Percentiles rank a stretch among this genome's conserved stretches.
Conservation (phyloP, 371 early-diverging fungal genomes). For the Syncephalastrum sp. region DNA sequence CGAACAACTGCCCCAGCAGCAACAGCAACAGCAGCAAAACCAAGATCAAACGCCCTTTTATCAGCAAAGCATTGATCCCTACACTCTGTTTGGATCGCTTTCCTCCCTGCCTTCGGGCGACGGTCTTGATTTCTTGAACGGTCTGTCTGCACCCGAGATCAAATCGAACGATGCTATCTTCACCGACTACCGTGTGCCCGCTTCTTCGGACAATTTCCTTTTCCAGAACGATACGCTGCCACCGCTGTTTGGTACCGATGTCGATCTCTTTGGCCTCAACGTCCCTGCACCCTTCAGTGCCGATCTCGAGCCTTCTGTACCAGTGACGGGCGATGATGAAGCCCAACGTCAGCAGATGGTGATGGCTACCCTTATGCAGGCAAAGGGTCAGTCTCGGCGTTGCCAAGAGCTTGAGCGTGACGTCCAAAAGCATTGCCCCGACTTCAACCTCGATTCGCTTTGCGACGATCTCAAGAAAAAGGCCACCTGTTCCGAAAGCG, state of each 20-base stretch:
- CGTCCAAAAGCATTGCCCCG: constrained; percentile 16
- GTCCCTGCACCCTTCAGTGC: constrained; percentile 18
- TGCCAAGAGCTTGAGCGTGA: constrained; percentile 19
- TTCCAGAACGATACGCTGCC: constrained; percentile 21
- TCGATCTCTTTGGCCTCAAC: constrained; percentile 30
- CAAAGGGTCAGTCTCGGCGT: constrained; percentile 23
- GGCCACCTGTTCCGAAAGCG: constrained; percentile 13
- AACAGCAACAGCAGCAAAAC: not conserved
- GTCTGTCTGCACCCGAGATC: not conserved
- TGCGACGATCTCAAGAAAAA: constrained; percentile 20
- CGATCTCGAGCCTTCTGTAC: constrained; percentile 6
- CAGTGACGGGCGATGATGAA: not conserved
- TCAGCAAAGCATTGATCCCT: not conserved
- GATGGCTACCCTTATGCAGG: constrained; percentile 5
- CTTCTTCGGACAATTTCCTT: constrained; percentile 16
- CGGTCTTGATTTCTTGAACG: not conserved
- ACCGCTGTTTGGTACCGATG: constrained; percentile 22
- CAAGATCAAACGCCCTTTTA: not conserved
- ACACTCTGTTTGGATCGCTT: not conserved
- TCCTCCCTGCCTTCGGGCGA: constrained; percentile 1
- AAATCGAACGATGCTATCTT: not conserved
- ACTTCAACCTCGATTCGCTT: constrained; percentile 26
- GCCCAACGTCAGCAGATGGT: not conserved
- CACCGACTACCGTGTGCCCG: constrained; percentile 18
- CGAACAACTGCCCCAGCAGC: not conserved